Evolutionary conservation across 2,329 filamentous ascomycete genomes (phyloP), one percentile per base, ranked within the genome.

Genomic region (Nectriaceae sp.): DNA sequence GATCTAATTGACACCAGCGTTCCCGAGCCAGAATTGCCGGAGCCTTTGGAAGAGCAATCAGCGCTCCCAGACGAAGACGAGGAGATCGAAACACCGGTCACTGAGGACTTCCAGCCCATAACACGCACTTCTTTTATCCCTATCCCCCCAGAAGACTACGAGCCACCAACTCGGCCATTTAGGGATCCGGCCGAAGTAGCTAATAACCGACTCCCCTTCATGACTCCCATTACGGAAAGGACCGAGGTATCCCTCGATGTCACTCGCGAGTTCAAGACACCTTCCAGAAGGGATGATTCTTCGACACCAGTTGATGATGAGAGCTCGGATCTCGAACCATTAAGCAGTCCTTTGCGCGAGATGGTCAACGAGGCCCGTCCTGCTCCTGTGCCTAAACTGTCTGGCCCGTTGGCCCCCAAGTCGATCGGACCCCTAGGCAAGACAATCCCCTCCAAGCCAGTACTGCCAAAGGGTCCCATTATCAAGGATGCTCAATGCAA

Each of bases 201-300:
- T 50, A 95, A 97, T 63, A 96, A 92, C 70, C 87, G 92, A 46
- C 77, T 97, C 10, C 94, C 93, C 3, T 99, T 97, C 68, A 97
- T 99, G 94, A 99, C 94, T 0, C 94, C 94, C 2, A 99, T 99
- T 57, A 93, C 94, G 1, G 94, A 99, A 69, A 86, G 90, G 61
- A 99, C 94, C 0, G 94, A 99, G 70, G 88, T 86, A 11, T 97
- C 92, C 1, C 73, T 97, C 4, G 87, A 87, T 29, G 71, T 87
- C 36, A 80, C 82, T 4, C 84, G 81, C 21, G 78, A 82, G 44
- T 79, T 83, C 41, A 96, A 94, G 70, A 95, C 90, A 4, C 91
- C 91, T 15, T 90, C 84, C 59, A 87, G 85, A 60, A 79, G 65
- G 50, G 63, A 73, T 46, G 61, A 60, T 5, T 24, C 26, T 11